Conservation (phyloP, 176 grass and related monocot species). For the Coix lacrymajobi region DNA sequence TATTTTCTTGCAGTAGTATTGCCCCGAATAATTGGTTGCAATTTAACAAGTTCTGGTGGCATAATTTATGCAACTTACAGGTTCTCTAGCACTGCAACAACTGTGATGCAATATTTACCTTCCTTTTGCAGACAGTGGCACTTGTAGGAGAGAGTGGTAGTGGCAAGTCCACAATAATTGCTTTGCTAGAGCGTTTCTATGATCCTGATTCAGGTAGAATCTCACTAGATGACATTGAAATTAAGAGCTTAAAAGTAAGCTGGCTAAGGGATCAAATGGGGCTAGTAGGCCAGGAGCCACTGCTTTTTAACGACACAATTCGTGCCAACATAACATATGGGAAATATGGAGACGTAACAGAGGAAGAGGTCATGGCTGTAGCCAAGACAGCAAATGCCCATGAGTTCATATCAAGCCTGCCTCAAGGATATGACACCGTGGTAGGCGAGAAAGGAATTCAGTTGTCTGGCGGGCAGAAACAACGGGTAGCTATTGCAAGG, state of each 20-base stretch:
- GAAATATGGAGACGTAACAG: conserved; percentile 31
- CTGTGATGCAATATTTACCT: too few relatives aligned
- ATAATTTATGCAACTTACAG: not conserved
- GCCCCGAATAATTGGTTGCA: not conserved
- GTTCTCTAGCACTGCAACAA: too few relatives aligned
- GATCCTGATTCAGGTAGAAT: too few relatives aligned
- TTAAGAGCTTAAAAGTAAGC: too few relatives aligned
- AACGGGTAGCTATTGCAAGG: conserved; percentile 48
- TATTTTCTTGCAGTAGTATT: not conserved
- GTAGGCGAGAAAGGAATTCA: conserved; percentile 55
- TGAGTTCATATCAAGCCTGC: conserved; percentile 54
- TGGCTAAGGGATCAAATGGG: too few relatives aligned
- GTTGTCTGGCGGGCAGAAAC: conserved; percentile 61
- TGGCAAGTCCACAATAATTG: too few relatives aligned
- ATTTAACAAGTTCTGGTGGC: not conserved
- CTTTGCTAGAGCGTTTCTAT: too few relatives aligned
- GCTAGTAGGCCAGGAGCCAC: too few relatives aligned
- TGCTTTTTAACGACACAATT: too few relatives aligned
- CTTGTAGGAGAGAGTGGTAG: too few relatives aligned
- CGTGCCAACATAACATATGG: conserved; percentile 49
- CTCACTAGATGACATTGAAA: too few relatives aligned
- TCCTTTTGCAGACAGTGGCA: too few relatives aligned
- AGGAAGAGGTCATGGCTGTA: conserved; percentile 33
- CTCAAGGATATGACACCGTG: conserved; percentile 41
- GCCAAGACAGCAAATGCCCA: conserved; percentile 55